Percentiles rank a stretch among this genome's conserved stretches.
Conservation (phyloP, 2,329 filamentous ascomycete species). For the Lojkania enalia region DNA sequence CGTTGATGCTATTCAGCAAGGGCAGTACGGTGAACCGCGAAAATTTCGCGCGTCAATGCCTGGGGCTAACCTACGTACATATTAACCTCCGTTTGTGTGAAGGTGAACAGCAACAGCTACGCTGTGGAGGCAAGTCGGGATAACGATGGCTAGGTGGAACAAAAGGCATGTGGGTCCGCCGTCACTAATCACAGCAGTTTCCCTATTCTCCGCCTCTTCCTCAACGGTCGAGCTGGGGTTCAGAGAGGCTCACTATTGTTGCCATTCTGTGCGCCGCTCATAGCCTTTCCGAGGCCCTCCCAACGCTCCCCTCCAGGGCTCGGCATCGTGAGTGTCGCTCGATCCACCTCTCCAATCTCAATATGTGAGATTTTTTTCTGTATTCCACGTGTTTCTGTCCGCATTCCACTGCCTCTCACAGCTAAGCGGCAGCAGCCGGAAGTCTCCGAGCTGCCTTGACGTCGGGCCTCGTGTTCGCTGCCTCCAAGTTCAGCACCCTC, state of each 20-base stretch:
- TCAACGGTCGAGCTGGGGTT: not conserved
- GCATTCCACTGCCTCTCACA: constrained; percentile 1
- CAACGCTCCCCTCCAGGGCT: not conserved
- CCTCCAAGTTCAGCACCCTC: not conserved
- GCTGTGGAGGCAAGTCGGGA: constrained; percentile 7
- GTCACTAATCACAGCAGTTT: constrained; percentile 1
- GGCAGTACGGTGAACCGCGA: constrained; percentile 7
- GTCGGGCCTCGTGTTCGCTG: not conserved
- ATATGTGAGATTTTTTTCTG: too few species aligned
- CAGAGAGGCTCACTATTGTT: not conserved
- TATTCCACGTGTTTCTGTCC: not conserved
- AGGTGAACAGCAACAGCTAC: constrained; percentile 4
- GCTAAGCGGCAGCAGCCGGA: not conserved
- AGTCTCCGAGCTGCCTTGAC: not conserved
- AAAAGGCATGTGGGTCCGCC: not conserved
- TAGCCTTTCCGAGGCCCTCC: too few species aligned
- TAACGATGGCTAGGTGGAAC: not conserved
- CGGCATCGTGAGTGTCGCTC: not conserved
- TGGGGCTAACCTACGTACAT: constrained; percentile 1
- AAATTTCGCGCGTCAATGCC: too few species aligned
- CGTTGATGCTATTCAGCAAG: constrained; percentile 3
- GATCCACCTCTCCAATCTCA: not conserved
- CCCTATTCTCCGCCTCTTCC: not conserved
- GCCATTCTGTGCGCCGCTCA: not conserved
- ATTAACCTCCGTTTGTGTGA: constrained; percentile 4